A percentile compares a stretch with the other conserved stretches of the same genome.
Evolutionary conservation across 495 filamentous ascomycete genomes (phyloP).

Genomic region (Usnea hakonensis): DNA sequence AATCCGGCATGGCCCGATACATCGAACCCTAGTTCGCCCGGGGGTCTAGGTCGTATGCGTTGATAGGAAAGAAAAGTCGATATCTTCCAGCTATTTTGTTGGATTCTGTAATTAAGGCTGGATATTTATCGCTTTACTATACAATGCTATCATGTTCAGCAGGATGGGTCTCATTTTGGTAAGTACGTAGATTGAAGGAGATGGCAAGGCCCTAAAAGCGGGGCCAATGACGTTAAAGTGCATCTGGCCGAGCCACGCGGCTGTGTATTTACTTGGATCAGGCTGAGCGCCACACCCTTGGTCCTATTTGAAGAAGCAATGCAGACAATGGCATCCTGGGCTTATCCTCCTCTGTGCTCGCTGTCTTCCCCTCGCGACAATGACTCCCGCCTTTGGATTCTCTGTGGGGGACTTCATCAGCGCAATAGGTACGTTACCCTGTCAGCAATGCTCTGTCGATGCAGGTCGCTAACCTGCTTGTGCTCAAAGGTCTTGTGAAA

Average conservation of each 20-base stretch:
- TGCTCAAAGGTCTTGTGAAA: background rate
- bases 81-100: no score
- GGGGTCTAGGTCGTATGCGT: no score
- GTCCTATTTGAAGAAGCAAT: background rate
- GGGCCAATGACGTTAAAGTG: background rate
- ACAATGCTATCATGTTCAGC: no score
- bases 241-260: background rate
- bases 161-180: no score
- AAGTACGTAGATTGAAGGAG: no score
- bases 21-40: no score
- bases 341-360: background rate
- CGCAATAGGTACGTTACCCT: background rate
- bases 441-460: background rate
- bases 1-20: no score
- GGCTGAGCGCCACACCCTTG: background rate
- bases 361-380: background rate
- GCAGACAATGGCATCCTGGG: background rate
- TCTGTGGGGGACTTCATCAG: background rate
- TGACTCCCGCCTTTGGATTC: constrained; percentile 7
- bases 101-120: no score
- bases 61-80: no score
- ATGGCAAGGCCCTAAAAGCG: no score
- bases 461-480: no score
- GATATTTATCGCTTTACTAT: no score
- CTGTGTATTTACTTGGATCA: background rate